These are phyloP conservation scores for Microbotryum silenes-acaulis DNA, from an alignment of 1,284 basidiomycete species.

Conservation along the genomic window DNA sequence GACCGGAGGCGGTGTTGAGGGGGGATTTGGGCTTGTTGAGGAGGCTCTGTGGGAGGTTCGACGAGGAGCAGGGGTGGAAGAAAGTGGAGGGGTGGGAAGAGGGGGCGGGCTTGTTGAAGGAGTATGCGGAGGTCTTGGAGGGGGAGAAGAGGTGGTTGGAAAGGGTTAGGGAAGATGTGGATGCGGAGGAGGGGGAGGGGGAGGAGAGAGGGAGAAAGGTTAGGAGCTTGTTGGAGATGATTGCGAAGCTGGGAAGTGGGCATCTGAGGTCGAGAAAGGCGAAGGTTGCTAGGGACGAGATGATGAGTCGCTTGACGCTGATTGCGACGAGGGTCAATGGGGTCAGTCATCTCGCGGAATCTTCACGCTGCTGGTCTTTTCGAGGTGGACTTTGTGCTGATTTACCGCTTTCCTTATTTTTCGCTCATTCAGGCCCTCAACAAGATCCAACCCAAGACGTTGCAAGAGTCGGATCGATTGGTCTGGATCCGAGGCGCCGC, in stretches of 20 bases:
- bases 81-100: constrained; percentile 35
- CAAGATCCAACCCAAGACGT: constrained; percentile 14
- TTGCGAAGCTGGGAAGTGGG: not conserved
- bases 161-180: constrained; percentile 55
- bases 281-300: constrained; percentile 16
- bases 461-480: constrained; percentile 21
- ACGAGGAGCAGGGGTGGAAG: constrained; percentile 42
- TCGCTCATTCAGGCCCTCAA: constrained; percentile 6
- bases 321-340: constrained; percentile 3
- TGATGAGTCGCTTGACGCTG: constrained; percentile 17
- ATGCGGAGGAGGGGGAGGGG: constrained; percentile 47
- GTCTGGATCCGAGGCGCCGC: constrained; percentile 28
- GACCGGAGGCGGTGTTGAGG: constrained; percentile 78
- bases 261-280: constrained; percentile 5
- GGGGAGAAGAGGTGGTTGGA: constrained; percentile 67
- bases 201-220: constrained; percentile 36
- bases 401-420: not conserved
- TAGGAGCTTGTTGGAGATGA: not conserved
- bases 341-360: not conserved
- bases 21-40: constrained; percentile 67
- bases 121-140: constrained; percentile 53
- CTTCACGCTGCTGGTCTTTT: not conserved
- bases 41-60: constrained; percentile 64
- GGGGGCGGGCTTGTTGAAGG: constrained; percentile 15
- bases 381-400: not conserved